Conservation (phyloP, 257 asterid species). For the Jacaranda mimosifolia region DNA sequence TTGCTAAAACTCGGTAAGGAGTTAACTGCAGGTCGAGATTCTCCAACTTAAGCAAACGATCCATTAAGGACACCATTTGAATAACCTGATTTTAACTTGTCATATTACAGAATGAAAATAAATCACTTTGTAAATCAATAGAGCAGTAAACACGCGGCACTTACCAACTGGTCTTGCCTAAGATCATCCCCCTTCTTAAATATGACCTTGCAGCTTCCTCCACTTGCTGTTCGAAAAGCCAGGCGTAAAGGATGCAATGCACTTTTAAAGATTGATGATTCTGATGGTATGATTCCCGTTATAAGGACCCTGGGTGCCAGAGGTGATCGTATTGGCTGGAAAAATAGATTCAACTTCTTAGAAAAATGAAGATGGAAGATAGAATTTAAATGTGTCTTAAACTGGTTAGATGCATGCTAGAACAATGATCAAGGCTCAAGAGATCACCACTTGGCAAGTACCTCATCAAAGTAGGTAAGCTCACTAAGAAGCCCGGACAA, state of each 20-base stretch:
- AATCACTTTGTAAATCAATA: background rate
- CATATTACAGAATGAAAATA: constrained; percentile 24
- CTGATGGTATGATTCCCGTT: constrained; percentile 94
- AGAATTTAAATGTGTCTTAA: background rate
- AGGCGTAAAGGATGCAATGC: constrained; percentile 85
- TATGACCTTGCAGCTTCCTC: constrained; percentile 91
- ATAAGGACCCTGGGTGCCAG: constrained; percentile 86
- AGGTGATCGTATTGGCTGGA: constrained; percentile 98
- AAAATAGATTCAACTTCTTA: constrained; percentile 18
- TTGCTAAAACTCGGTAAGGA: constrained; percentile 96
- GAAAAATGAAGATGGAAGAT: background rate
- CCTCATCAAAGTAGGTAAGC: constrained; percentile 98
- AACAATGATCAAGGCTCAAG: constrained; percentile 12
- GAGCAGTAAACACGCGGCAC: constrained; percentile 25
- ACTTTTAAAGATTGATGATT: constrained; percentile 94
- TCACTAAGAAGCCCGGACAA: constrained; percentile 96
- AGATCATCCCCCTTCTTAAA: constrained; percentile 98
- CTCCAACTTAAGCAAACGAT: constrained; percentile 95
- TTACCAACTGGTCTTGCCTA: constrained; percentile 98
- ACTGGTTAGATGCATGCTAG: constrained; percentile 24
- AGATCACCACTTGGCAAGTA: constrained; percentile 35
- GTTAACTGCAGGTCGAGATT: constrained; percentile 94
- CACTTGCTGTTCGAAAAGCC: constrained; percentile 88
- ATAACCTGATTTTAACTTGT: constrained; percentile 66
- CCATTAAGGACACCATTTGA: constrained; percentile 98